phyloP scores from a whole-genome alignment of 2,329 filamentous ascomycete genomes.

The Ophiostoma ulmi region DNA sequence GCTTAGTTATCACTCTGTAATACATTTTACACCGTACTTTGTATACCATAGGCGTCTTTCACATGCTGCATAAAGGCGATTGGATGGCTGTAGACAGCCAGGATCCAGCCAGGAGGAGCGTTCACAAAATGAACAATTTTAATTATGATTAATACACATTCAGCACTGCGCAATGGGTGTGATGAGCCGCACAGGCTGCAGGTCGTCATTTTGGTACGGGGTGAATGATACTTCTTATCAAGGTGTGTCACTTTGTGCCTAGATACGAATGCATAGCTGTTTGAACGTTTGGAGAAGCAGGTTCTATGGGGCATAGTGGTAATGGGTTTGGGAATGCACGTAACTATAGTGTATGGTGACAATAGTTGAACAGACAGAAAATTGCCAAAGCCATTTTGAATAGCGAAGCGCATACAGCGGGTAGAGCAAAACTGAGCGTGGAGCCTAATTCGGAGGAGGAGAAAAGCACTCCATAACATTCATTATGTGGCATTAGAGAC shows the following conservation, averaged over 20 bases:
- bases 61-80: conserved; percentile 7
- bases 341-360: not conserved
- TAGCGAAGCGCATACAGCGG: not conserved
- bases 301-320: not conserved
- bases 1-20: not conserved
- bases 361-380: not conserved
- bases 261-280: not conserved
- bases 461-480: not conserved
- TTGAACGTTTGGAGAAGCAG: not conserved
- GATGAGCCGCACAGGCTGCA: conserved; percentile 3
- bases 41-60: not conserved
- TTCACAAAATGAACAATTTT: conserved; percentile 8
- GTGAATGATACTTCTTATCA: not conserved
- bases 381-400: not conserved
- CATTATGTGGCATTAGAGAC: not conserved
- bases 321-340: not conserved
- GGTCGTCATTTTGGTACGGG: not conserved
- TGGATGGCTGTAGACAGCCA: not conserved
- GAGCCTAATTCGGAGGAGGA: not conserved
- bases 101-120: conserved; percentile 4
- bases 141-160: not conserved
- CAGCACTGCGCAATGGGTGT: not conserved
- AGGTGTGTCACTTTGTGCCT: not conserved
- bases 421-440: not conserved
- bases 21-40: not conserved